Base-by-base conservation (phyloP, 768 basidiomycete species). In the Trametes elegans region DNA sequence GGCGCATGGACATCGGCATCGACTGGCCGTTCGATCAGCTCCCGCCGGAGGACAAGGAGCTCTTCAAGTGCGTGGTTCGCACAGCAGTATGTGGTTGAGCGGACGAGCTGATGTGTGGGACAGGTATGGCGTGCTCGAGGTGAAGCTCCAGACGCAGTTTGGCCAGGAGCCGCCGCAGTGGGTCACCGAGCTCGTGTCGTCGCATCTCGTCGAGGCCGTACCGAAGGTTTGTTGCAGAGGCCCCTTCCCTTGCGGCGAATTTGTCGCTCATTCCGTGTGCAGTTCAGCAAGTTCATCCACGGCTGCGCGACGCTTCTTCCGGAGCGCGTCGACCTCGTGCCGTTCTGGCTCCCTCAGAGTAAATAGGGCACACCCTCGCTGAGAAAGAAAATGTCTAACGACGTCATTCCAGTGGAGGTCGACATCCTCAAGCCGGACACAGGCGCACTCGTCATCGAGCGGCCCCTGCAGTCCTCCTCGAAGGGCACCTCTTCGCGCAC, bases 321-420 rank as follows among this genome's bases (percentile, higher is more conserved):
- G 18, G 83, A 90, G 64, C 88, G 96, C 31, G 95, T 98, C 40
- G 90, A 98, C 65, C 80, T 99, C 21, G 90, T 99, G 31, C 97
- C 97, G 6, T 99, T 98, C 79, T 99, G 97, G 97, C 81, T 95
- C 6, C 95, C 95, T 5, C 95, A 98, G 68, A 97, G 90, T 91
- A 68, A 35, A 80, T 62, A 31, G 3, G n/a, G 3, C 4, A n/a
- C 6, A 7, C 21, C 13, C 34, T 5, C 6, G 13, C 13, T 35
- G 5, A 11, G 11, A 19, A 7, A 32, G 9, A 1, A 13, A 7
- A 1, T 19, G 32, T 4, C 4, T 14, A 5, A 34, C 21, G 1
- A 9, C 21, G 16, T 32, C 5, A 16, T 9, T 19, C 13, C 53
- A 92, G 90, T 98, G 95, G 95, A 97, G 55, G 88, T 81, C 47